Base-by-base conservation (phyloP, 1,284 basidiomycete genomes). In the Ceratorhiza oryzae-sativae region DNA sequence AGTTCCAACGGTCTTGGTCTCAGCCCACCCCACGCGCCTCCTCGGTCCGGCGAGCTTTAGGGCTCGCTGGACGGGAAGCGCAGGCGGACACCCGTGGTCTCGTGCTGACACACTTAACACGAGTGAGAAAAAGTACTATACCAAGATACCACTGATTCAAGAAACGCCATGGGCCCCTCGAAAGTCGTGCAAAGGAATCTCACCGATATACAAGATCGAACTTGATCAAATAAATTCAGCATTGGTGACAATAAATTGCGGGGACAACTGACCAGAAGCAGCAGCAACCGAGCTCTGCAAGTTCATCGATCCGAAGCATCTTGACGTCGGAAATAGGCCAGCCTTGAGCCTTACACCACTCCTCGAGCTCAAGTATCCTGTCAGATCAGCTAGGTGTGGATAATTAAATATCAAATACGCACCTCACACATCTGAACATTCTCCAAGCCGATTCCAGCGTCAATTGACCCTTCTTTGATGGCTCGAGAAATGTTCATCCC, bases 401-500 rank as follows among this genome's bases (percentile, higher is more conserved):
- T 45, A 3, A 55, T n/a, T 67, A 48, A 27, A 20, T 9, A 8
- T 46, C 25, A 45, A 62, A 45, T 39, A 55, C 13, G 18, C n/a
- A 65, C 63, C 45, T 48, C 60, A 65, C 72, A 55, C 58, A 75
- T 72, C 71, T 77, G 74, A 70, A 75, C 73, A 73, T 81, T 81
- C 73, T 81, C 80, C 15, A 81, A 76, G 49, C 79, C 79, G 49
- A 81, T 80, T 20, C 79, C 80, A 13, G 79, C 80, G 68, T 82
- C 80, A 73, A 82, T 80, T 25, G 76, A 77, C 41, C 81, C 80
- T 15, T 78, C 77, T 68, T 79, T 79, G 75, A 82, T 79, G 30
- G 78, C 79, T 27, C 79, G 78, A 25, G 77, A 76, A 63, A 81
- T 79, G 71, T 81, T 80, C 80, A 82, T 82, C 39, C 80, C 80